phyloP scores from a whole-genome alignment of 2,329 filamentous ascomycete genomes.

The Trichoderma sp. region DNA sequence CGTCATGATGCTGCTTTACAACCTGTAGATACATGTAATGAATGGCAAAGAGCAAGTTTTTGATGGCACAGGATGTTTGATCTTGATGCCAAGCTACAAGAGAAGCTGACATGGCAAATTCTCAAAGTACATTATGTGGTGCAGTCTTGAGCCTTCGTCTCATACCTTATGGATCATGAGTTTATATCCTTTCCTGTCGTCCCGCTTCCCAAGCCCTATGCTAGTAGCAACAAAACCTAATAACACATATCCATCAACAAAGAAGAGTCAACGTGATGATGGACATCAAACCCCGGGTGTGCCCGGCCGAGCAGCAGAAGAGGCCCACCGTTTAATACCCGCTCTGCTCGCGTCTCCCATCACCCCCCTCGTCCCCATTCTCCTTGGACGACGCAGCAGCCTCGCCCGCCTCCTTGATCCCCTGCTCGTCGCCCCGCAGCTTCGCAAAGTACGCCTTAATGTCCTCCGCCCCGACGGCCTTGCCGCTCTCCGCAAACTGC shows the following conservation, averaged over 20 bases:
- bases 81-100: neutral
- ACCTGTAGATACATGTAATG: constrained; percentile 15
- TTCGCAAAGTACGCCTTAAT: constrained; percentile 97
- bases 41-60: too few relatives aligned
- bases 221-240: neutral
- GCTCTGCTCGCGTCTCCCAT: constrained; percentile 54
- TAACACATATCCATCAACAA: neutral
- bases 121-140: neutral
- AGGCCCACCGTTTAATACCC: constrained; percentile 46
- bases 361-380: constrained; percentile 40
- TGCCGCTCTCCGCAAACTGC: constrained; percentile 88
- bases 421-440: constrained; percentile 82
- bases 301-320: too few relatives aligned
- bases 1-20: constrained; percentile 12
- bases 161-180: too few relatives aligned
- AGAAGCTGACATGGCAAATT: neutral
- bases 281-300: neutral
- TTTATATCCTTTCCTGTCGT: neutral
- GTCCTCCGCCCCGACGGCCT: constrained; percentile 88
- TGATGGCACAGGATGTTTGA: too few relatives aligned
- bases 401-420: constrained; percentile 64
- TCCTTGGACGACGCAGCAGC: constrained; percentile 49
- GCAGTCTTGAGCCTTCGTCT: neutral
- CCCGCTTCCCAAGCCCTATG: neutral
- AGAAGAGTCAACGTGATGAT: neutral